Base-by-base conservation (phyloP, 202 grass and related monocot species). In the Schoenoplectus tabernaemontani region DNA sequence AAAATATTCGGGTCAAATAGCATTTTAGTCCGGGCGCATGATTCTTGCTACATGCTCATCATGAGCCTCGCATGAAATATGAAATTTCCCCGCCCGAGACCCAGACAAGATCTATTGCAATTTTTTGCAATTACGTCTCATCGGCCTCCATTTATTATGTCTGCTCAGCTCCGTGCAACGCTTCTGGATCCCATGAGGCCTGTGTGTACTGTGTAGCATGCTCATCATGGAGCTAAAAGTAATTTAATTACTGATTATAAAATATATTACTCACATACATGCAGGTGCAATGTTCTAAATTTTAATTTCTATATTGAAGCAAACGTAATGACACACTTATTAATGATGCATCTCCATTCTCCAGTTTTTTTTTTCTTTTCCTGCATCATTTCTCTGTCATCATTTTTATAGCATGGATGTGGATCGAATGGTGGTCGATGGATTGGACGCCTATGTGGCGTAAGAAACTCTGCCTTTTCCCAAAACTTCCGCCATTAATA, bases 21-120 rank as follows among this genome's bases (percentile, higher is more conserved):
- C 53, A 80, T 61, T 63, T 41, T 58, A 83, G 74, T 59, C n/a
- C 13, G n/a, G 44, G 74, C 15, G 83, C 64, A 81, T 85, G 64
- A 85, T 85, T 79, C 43, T 50, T 19, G 24, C n/a, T 59, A 36
- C 53, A 15, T 74, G 32, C 64, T 80, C 83, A 85, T 85, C 48
- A 85, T 75, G 26, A 73, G 77, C 59, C n/a, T n/a, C n/a, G n/a
- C n/a, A n/a, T n/a, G n/a, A 60, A 26, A 70, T 36, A 28, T 59
- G 34, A 50, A 17, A 50, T 63, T 12, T 51, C 41, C 13, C 22
- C 39, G 34, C 47, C 76, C 76, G 19, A 80, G 64, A 59, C 76
- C 36, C 12, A n/a, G 17, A 1, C 6, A 16, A 54, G 50, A 28
- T 60, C 12, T 57, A 42, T n/a, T n/a, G n/a, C n/a, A n/a, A n/a